phyloP scores from a whole-genome alignment of 495 filamentous ascomycete species.

The Neurospora sp. region DNA sequence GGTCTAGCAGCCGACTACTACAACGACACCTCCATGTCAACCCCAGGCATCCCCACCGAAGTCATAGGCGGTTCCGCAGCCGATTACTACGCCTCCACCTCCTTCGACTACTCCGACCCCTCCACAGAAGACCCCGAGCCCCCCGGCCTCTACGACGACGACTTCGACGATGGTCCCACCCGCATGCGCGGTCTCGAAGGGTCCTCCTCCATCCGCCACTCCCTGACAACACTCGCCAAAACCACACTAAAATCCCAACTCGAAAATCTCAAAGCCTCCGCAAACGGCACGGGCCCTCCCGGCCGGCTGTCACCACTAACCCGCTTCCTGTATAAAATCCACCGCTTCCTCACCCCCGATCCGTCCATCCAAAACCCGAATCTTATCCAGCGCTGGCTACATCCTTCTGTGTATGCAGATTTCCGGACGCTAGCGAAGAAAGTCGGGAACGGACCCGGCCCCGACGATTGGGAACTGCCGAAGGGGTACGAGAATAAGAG shows the following conservation, averaged over 20 bases:
- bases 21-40: constrained; percentile 18
- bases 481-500: constrained; percentile 39
- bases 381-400: constrained; percentile 48
- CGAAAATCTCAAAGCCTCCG: constrained; percentile 5
- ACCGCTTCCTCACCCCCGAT: constrained; percentile 13
- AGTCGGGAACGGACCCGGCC: constrained; percentile 40
- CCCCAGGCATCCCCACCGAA: constrained; percentile 2
- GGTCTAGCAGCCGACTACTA: constrained; percentile 30
- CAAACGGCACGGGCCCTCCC: constrained; percentile 1
- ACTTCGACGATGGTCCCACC: background rate
- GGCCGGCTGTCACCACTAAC: background rate
- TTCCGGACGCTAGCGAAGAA: constrained; percentile 52
- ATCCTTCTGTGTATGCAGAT: constrained; percentile 54
- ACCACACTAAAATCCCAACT: constrained; percentile 3
- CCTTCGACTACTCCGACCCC: constrained; percentile 11
- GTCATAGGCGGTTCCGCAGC: constrained; percentile 16
- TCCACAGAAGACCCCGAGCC: constrained; percentile 13
- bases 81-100: constrained; percentile 29
- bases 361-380: constrained; percentile 15
- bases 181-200: constrained; percentile 24
- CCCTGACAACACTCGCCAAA: constrained; percentile 10
- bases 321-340: constrained; percentile 12
- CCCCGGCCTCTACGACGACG: constrained; percentile 12
- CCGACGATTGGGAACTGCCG: constrained; percentile 35
- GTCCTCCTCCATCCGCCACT: constrained; percentile 20